Evolutionary conservation across 2,329 filamentous ascomycete species (phyloP).

Genomic region (Aspergillus piperis): DNA sequence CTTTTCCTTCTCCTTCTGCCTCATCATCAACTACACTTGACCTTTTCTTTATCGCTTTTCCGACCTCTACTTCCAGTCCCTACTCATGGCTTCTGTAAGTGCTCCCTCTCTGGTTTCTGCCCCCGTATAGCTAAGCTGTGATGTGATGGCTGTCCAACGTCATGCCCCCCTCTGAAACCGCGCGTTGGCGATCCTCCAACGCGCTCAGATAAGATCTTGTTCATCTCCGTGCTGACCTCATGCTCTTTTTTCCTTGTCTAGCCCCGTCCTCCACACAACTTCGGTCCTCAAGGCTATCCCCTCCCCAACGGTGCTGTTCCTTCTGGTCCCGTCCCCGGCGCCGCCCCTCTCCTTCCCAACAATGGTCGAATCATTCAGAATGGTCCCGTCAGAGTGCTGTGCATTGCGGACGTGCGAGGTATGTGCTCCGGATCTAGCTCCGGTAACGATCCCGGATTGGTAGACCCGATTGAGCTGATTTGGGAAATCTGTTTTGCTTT

Average conservation of each 20-base stretch:
- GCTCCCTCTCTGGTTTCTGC: constrained; percentile 19
- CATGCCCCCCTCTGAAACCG: constrained; percentile 14
- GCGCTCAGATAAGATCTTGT: constrained; percentile 7
- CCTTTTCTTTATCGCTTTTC: constrained; percentile 9
- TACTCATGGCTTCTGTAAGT: constrained; percentile 53
- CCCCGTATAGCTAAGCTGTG: constrained; percentile 12
- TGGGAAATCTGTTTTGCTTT: constrained; percentile 18
- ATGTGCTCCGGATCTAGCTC: constrained; percentile 15
- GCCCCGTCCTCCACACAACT: constrained; percentile 48
- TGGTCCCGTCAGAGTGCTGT: constrained; percentile 50
- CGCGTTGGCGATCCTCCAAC: constrained; percentile 12
- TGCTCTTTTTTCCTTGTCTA: constrained; percentile 20
- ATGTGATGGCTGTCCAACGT: constrained; percentile 24
- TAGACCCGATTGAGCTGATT: constrained; percentile 23
- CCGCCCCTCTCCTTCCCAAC: constrained; percentile 52
- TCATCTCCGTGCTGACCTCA: constrained; percentile 24
- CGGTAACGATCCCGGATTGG: background rate
- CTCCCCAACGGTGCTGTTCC: constrained; percentile 48
- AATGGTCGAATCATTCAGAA: constrained; percentile 53
- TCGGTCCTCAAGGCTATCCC: constrained; percentile 46
- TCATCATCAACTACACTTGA: constrained; percentile 9
- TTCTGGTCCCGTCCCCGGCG: constrained; percentile 47
- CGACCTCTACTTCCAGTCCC: constrained; percentile 3
- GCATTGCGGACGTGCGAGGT: constrained; percentile 56
- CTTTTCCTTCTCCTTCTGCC: constrained; percentile 5